Evolutionary conservation across 805 yeast genomes (phyloP).

Genomic region (Cyberlindnera subsufficiens): DNA sequence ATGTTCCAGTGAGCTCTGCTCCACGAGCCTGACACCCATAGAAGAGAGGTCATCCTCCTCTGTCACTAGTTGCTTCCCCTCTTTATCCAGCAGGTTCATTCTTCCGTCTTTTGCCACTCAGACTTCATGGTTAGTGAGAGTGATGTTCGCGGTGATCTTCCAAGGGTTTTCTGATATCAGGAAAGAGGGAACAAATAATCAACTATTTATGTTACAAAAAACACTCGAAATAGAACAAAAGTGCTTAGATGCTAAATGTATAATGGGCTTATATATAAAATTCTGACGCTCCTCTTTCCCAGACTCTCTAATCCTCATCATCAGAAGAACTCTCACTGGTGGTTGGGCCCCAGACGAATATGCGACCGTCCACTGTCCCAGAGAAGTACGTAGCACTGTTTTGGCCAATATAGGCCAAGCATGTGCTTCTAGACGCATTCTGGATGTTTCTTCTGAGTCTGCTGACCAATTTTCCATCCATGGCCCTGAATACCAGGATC

Average conservation of each 20-base stretch:
- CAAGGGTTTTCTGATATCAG: no score
- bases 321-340: constrained; percentile 11
- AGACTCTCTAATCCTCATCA: neutral
- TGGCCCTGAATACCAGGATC: constrained; percentile 47
- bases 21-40: constrained; percentile 55
- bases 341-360: constrained; percentile 49
- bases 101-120: neutral
- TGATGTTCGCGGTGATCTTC: no score
- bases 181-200: no score
- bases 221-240: no score
- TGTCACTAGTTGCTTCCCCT: neutral
- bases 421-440: constrained; percentile 39
- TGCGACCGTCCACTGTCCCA: constrained; percentile 66
- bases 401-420: constrained; percentile 44
- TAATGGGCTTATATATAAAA: no score
- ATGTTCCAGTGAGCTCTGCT: constrained; percentile 76
- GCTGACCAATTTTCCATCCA: constrained; percentile 58
- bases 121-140: no score
- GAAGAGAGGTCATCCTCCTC: constrained; percentile 4
- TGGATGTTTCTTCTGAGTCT: constrained; percentile 44
- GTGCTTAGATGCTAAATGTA: no score
- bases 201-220: no score
- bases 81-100: neutral
- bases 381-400: constrained; percentile 42
- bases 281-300: neutral